These are phyloP conservation scores for Sporothrix brasiliensis DNA, from an alignment of 2,329 filamentous ascomycete species.

Conservation along the genomic window DNA sequence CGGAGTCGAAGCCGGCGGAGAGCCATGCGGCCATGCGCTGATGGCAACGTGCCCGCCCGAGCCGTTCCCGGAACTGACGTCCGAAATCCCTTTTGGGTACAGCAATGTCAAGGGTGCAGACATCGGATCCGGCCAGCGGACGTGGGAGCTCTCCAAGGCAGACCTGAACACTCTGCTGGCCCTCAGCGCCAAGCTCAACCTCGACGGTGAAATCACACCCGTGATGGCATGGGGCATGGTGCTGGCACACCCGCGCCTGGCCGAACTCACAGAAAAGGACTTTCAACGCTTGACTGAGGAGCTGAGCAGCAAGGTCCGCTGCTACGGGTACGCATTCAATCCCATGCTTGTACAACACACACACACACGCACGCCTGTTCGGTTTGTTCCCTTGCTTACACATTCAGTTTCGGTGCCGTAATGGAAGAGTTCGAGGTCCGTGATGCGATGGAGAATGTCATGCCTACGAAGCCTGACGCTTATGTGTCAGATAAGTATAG, in stretches of 20 bases:
- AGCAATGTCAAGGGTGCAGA: constrained; percentile 42
- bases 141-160: constrained; percentile 72
- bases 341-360: too few relatives aligned
- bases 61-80: constrained; percentile 54
- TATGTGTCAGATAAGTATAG: background rate
- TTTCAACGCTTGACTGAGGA: constrained; percentile 73
- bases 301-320: constrained; percentile 78
- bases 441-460: constrained; percentile 74
- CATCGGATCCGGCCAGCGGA: constrained; percentile 63
- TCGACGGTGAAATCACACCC: constrained; percentile 89
- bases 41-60: constrained; percentile 90
- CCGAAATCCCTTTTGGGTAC: constrained; percentile 58
- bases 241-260: constrained; percentile 69
- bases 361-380: constrained; percentile 3
- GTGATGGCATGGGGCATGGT: constrained; percentile 93
- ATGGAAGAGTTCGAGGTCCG: constrained; percentile 70
- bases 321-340: constrained; percentile 72
- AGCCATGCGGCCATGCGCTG: constrained; percentile 83
- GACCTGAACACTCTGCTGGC: constrained; percentile 82
- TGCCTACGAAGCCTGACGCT: constrained; percentile 59
- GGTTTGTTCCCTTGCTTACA: background rate
- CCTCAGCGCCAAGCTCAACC: constrained; percentile 77
- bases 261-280: constrained; percentile 67
- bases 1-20: constrained; percentile 61
- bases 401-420: constrained; percentile 61